Conservation (phyloP, 176 grass and related monocot species). For the Zoysia pacifica region DNA sequence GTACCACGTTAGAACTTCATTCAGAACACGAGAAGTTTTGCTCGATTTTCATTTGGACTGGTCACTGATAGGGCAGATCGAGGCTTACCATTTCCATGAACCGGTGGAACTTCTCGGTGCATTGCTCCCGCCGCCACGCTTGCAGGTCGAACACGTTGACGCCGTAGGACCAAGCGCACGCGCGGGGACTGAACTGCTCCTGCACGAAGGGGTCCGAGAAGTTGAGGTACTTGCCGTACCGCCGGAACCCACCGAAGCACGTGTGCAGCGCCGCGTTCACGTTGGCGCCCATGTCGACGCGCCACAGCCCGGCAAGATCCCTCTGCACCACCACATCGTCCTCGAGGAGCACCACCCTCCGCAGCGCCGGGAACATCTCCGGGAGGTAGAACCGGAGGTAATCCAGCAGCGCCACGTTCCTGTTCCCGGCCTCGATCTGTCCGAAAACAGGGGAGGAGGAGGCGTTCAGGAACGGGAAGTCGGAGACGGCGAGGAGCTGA, state of each 20-base stretch:
- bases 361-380: slow-evolving; percentile 70
- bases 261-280: slow-evolving; percentile 81
- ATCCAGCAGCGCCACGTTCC: slow-evolving; percentile 64
- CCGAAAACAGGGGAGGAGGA: slow-evolving; percentile 67
- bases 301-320: slow-evolving; percentile 73
- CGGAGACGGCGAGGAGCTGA: slow-evolving; percentile 52
- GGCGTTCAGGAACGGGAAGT: slow-evolving; percentile 74
- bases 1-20: background rate
- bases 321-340: slow-evolving; percentile 94
- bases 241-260: slow-evolving; percentile 82
- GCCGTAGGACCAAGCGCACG: slow-evolving; percentile 82
- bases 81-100: slow-evolving; percentile 47
- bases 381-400: slow-evolving; percentile 86
- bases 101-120: slow-evolving; percentile 49
- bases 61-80: background rate
- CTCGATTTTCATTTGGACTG: background rate
- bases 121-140: slow-evolving; percentile 51
- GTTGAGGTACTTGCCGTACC: slow-evolving; percentile 82
- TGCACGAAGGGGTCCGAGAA: slow-evolving; percentile 64
- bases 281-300: slow-evolving; percentile 62
- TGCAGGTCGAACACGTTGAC: slow-evolving; percentile 62
- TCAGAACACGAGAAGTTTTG: background rate
- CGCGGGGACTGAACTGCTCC: slow-evolving; percentile 54
- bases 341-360: slow-evolving; percentile 71
- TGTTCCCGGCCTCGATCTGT: slow-evolving; percentile 61